These are phyloP conservation scores for Tuber melanosporum DNA, from an alignment of 495 filamentous ascomycete genomes.

Conservation along the genomic window DNA sequence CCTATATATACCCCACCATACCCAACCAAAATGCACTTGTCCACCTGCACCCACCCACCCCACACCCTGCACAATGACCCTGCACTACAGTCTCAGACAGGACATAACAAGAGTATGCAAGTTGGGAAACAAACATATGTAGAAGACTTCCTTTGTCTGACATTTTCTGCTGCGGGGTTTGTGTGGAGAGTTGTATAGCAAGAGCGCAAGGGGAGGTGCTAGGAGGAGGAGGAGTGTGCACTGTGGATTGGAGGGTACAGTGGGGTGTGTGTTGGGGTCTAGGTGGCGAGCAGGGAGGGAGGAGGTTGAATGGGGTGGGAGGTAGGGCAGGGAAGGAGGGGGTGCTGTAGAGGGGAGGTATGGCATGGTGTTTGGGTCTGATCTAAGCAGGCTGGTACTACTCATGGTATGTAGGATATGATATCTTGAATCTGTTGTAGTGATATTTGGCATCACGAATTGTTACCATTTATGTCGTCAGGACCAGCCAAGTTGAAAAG, in stretches of 20 bases:
- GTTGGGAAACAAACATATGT: background rate
- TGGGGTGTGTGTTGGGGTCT: background rate
- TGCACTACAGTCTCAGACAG: background rate
- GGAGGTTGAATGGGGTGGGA: background rate
- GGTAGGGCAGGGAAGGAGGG: background rate
- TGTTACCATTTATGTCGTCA: background rate
- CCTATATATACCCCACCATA: constrained; percentile 2
- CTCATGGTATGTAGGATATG: background rate
- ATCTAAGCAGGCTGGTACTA: background rate
- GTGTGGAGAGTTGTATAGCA: background rate
- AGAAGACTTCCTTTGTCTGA: background rate
- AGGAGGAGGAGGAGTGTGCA: background rate
- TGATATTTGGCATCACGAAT: background rate
- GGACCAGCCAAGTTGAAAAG: background rate
- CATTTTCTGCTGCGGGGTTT: background rate
- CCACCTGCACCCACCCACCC: background rate
- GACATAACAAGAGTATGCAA: background rate
- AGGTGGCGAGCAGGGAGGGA: background rate
- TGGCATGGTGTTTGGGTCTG: background rate
- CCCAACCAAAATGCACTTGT: background rate
- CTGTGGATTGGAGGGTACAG: background rate
- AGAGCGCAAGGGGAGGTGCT: background rate
- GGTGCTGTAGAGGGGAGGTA: background rate
- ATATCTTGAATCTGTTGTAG: background rate
- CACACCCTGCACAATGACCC: background rate